Conservation (phyloP, 164 flowering plant species). For the Santalum album region DNA sequence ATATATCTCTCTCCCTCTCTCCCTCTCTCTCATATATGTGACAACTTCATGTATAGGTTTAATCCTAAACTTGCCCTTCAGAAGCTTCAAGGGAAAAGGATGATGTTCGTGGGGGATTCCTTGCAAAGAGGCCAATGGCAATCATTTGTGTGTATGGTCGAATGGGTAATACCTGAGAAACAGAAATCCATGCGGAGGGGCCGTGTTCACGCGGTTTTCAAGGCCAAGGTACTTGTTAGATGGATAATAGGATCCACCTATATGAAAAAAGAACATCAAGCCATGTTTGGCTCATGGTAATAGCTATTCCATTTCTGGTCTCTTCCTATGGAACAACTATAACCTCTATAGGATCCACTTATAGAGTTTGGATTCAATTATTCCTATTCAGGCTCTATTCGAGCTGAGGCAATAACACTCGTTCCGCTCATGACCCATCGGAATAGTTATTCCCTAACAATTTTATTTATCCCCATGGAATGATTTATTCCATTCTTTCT, state of each 20-base stretch:
- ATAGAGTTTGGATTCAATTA: slow-evolving; percentile 49
- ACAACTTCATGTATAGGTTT: too few relatives aligned
- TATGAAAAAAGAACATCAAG: too few relatives aligned
- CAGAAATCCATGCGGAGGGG: slow-evolving; percentile 55
- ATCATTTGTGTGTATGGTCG: slow-evolving; percentile 78
- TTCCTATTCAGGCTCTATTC: slow-evolving; percentile 62
- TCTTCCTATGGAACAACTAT: too few relatives aligned
- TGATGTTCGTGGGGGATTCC: slow-evolving; percentile 91
- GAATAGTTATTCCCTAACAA: too few relatives aligned
- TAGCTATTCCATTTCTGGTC: too few relatives aligned
- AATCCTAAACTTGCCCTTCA: slow-evolving; percentile 41
- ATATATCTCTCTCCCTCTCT: too few relatives aligned
- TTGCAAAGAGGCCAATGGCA: slow-evolving; percentile 81
- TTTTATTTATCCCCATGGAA: too few relatives aligned
- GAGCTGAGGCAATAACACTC: slow-evolving; percentile 71
- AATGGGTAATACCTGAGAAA: slow-evolving; percentile 47
- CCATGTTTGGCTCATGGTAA: too few relatives aligned
- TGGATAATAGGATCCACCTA: too few relatives aligned
- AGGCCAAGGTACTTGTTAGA: slow-evolving; percentile 41
- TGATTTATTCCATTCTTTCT: too few relatives aligned
- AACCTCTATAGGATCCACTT: too few relatives aligned
- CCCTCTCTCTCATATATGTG: not conserved
- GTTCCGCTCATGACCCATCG: too few relatives aligned
- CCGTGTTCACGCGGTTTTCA: slow-evolving; percentile 52
- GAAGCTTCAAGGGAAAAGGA: slow-evolving; percentile 66